Evolutionary conservation across 2,329 filamentous ascomycete genomes (phyloP), one percentile per base, ranked within the genome.

Genomic region (Dothideomycetidae sp.): DNA sequence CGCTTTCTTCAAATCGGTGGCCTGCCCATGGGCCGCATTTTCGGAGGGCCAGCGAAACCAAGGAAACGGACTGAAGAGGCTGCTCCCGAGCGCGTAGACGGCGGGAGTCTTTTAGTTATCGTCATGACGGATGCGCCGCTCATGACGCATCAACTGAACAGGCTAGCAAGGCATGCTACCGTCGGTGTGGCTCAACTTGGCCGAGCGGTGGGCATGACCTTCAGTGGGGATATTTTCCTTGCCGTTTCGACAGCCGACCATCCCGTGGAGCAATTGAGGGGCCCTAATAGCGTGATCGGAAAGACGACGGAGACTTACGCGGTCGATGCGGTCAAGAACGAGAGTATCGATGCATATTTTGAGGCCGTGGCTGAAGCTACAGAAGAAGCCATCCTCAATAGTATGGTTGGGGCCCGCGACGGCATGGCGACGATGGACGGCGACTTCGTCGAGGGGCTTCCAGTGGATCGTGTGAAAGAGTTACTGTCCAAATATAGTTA

Each of bases 341-440:
- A 65, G 36, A 71, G 67, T 3, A 73, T 79, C 42, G 73, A 77
- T 45, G 64, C 65, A 0, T 52, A 77, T 40, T 73, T 80, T 41
- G 67, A 75, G 50, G 75, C 73, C 1, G 67, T 63, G 2, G 70
- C 71, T 0, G 75, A 80, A 48, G 69, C 68, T 0, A 71, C 71
- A 0, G 74, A 80, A 48, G 75, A 81, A 54, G 67, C 73, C 1
- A 76, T 80, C 38, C 69, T 75, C 44, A 80, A 81, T 50, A 66
- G 68, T 0, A 53, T 79, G 5, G 75, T 66, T 43, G 75, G 70
- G 59, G 72, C 73, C 1, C 31, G 42, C 1, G 67, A 73, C 46
- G 70, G 67, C 0, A 70, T 75, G 60, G 64, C 61, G 1, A 73
- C 73, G 0, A 62, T 66, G 41, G 58, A 63, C 34, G 69, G 65